These are phyloP conservation scores for Solanum okadae DNA, from an alignment of 257 asterid genomes.

Conservation along the genomic window DNA sequence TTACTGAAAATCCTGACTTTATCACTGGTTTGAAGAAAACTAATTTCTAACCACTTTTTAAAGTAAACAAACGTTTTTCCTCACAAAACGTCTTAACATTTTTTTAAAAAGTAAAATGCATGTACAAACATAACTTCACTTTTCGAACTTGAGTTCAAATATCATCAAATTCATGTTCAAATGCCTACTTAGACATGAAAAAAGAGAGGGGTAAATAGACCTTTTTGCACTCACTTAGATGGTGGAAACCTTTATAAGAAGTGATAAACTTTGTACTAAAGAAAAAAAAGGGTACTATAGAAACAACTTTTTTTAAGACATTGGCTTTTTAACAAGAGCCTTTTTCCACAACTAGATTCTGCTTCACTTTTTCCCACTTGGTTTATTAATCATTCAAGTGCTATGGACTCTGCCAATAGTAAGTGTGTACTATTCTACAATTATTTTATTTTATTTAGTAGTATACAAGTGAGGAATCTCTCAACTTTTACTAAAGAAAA, in stretches of 20 bases:
- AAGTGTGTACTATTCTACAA: background rate
- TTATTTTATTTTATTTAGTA: background rate
- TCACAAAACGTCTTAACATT: background rate
- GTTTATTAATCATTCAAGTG: background rate
- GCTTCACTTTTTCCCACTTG: background rate
- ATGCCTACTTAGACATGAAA: background rate
- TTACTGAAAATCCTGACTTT: background rate
- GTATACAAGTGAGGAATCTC: conserved; percentile 1
- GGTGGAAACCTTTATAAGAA: background rate
- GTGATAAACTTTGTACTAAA: background rate
- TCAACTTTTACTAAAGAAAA: background rate
- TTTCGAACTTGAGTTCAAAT: background rate
- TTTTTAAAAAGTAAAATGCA: background rate
- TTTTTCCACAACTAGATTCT: background rate
- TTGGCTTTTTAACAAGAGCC: background rate
- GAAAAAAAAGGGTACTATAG: background rate
- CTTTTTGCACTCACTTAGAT: background rate
- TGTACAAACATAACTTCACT: background rate
- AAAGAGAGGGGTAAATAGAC: background rate
- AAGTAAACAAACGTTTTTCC: background rate
- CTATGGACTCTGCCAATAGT: background rate
- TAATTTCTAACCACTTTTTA: background rate
- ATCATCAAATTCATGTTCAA: background rate
- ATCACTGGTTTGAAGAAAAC: background rate
- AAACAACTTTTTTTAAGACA: background rate